phyloP scores from a whole-genome alignment of 2,329 filamentous ascomycete genomes.

The Aspergillus amoenus region DNA sequence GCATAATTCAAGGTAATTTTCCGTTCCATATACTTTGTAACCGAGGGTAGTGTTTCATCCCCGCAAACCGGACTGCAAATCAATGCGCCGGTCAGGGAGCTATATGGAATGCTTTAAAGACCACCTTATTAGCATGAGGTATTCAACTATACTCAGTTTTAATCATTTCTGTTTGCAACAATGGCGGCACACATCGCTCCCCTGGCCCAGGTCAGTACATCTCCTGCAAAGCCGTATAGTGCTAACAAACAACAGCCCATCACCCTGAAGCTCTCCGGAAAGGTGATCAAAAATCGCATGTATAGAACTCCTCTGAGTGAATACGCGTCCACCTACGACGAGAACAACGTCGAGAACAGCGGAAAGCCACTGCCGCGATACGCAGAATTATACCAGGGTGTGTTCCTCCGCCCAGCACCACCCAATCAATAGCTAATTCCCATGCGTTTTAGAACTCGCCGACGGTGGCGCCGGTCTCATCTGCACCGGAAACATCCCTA shows the following conservation, averaged over 20 bases:
- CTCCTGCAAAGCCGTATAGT: neutral
- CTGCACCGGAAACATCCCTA: slow-evolving; percentile 28
- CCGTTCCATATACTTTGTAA: neutral
- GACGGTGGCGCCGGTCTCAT: slow-evolving; percentile 24
- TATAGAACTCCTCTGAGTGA: slow-evolving; percentile 26
- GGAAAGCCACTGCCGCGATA: slow-evolving; percentile 22
- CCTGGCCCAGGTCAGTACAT: neutral
- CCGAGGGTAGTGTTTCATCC: neutral
- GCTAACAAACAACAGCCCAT: slow-evolving; percentile 13
- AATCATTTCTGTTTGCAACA: neutral
- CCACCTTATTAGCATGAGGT: neutral
- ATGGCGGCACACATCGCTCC: neutral
- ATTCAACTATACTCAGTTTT: neutral
- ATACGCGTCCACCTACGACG: slow-evolving; percentile 23
- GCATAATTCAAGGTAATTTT: neutral
- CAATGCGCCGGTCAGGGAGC: neutral
- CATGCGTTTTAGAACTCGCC: neutral
- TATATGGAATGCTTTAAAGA: neutral
- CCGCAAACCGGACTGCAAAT: neutral
- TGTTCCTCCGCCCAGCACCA: neutral
- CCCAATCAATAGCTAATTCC: neutral
- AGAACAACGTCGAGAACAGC: slow-evolving; percentile 22
- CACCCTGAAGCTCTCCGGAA: slow-evolving; percentile 21
- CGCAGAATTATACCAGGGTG: slow-evolving; percentile 19
- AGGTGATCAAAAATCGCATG: slow-evolving; percentile 22